Conservation (phyloP, 345 rosid species). For the Trapa incisa region DNA sequence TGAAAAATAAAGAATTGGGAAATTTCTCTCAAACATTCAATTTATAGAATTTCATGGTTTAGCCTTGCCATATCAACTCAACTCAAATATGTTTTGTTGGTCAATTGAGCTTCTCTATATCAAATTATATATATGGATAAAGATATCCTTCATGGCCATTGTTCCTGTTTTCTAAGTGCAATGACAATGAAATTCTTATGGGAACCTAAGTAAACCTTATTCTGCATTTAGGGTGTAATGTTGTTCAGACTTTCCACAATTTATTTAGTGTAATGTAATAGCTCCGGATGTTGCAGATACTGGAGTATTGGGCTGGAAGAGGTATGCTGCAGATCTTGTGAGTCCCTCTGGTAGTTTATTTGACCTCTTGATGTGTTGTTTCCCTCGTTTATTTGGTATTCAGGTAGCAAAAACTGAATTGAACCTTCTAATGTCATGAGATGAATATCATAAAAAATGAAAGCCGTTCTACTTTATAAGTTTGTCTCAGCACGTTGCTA, state of each 20-base stretch:
- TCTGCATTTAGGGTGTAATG: too few relatives aligned
- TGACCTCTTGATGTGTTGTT: background rate
- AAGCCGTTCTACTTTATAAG: too few relatives aligned
- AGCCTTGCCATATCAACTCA: too few relatives aligned
- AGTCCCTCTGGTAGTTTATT: conserved; percentile 15
- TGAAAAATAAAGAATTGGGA: too few relatives aligned
- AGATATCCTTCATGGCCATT: too few relatives aligned
- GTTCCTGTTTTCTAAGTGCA: too few relatives aligned
- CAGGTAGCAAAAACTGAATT: background rate
- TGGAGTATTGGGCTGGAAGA: conserved; percentile 91
- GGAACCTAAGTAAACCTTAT: background rate
- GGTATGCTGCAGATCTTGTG: conserved; percentile 99
- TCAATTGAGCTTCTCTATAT: too few relatives aligned
- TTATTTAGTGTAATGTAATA: background rate
- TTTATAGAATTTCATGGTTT: too few relatives aligned
- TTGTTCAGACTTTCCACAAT: background rate
- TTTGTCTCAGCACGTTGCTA: too few relatives aligned
- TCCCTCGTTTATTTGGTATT: background rate
- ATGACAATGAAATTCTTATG: background rate
- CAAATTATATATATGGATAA: too few relatives aligned
- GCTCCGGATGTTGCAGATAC: conserved; percentile 33
- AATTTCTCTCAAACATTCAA: background rate
- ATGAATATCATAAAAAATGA: background rate
- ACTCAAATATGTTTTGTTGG: too few relatives aligned
- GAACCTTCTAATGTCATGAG: background rate